A percentile compares a stretch with the other conserved stretches of the same genome.
phyloP scores from a whole-genome alignment of 2,329 filamentous ascomycete genomes.

The Ophiostoma sp. region DNA sequence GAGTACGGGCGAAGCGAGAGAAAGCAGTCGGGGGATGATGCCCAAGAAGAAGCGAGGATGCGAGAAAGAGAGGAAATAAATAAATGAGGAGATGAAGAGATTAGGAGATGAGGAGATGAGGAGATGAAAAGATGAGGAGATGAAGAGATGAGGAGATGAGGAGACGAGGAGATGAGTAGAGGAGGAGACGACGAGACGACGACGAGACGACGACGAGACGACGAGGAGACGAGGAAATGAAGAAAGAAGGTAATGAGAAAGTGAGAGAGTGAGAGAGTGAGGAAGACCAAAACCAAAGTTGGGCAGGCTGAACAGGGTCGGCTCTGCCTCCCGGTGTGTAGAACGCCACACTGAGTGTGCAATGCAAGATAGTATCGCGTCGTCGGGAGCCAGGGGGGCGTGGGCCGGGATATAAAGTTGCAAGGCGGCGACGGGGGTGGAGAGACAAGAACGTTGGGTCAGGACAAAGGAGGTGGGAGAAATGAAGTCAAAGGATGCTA shows the following conservation, averaged over 20 bases:
- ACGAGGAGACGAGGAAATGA: background rate
- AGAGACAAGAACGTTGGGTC: background rate
- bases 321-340: background rate
- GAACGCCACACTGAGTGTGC: background rate
- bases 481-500: background rate
- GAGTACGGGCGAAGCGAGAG: no score
- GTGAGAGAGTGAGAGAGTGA: no score
- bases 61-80: no score
- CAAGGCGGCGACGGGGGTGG: background rate
- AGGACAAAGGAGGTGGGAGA: background rate
- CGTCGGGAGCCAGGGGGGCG: constrained; percentile 9
- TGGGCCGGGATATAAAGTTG: background rate
- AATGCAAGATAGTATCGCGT: background rate
- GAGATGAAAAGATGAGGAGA: no score
- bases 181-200: no score
- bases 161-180: no score
- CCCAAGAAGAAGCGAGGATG: no score
- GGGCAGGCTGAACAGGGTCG: background rate
- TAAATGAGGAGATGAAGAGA: no score
- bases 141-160: no score
- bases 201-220: background rate
- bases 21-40: no score
- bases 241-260: no score
- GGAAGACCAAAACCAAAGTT: background rate
- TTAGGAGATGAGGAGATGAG: no score